Evolutionary conservation across 1,284 basidiomycete genomes (phyloP), one percentile per base, ranked within the genome.

Genomic region (Cryptococcus sp.): DNA sequence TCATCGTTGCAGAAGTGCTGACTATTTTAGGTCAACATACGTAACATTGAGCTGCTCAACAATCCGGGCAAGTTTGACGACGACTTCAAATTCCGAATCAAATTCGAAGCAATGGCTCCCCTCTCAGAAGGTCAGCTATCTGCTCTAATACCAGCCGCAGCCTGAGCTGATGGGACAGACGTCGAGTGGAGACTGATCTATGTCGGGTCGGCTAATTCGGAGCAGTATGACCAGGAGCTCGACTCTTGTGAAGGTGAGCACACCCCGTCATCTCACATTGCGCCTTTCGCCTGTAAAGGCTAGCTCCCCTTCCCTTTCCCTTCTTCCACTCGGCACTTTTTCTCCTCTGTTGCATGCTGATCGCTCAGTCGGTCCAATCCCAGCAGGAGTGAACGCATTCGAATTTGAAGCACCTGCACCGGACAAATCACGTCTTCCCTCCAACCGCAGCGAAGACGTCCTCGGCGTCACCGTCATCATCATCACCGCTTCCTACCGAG

Each of bases 161-260:
- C 24, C 16, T 12, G 34, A 26, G 44, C 48, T 51, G 33, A 38
- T n/a, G 14, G n/a, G 10, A 10, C 63, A 93, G 94, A 98, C 73
- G 82, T 98, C 56, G 94, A 98, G 73, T 98, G 94, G 94, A 85
- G 84, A 59, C 82, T 99, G 56, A 91, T 97, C 56, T 98, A 97
- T 71, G 94, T 98, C 45, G 92, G 95, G 3, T 92, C 87, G 1
- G 92, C 95, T 0, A 90, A 86, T 16, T 83, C 87, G 62, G 87
- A 91, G 66, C 83, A 88, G 45, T 86, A 89, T 44, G 93, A 97
- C 73, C 93, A 97, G 72, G 93, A 97, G 72, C 79, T 97, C 7
- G 94, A 97, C 69, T 88, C 89, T 64, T 94, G 87, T 70, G 84
- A 94, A 60, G 91, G 76, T 69, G 61, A 67, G 68, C 62, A 4